phyloP scores from a whole-genome alignment of 208 protist species.

The Trypanosoma platydactyli region DNA sequence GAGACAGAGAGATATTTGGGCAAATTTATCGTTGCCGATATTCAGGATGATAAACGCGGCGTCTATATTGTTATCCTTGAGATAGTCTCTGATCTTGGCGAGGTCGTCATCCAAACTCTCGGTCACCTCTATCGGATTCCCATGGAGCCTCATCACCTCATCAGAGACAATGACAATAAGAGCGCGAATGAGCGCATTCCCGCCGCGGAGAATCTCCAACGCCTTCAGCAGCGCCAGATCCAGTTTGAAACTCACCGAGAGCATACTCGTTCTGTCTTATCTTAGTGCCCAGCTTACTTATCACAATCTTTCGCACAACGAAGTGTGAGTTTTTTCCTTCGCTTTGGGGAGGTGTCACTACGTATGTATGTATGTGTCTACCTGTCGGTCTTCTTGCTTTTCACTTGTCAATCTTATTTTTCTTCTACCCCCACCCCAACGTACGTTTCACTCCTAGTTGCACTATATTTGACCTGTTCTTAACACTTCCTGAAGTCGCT shows the following conservation, averaged over 20 bases:
- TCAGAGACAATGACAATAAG: constrained; percentile 53
- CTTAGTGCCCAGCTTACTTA: neutral
- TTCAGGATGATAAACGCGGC: constrained; percentile 53
- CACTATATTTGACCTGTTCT: too few relatives aligned
- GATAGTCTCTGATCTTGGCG: constrained; percentile 25
- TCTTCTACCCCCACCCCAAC: neutral
- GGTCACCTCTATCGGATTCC: constrained; percentile 28
- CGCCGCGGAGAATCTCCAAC: constrained; percentile 38
- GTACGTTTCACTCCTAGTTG: too few relatives aligned
- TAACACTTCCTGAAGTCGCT: too few relatives aligned
- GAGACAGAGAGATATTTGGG: constrained; percentile 56
- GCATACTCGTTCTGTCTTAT: constrained; percentile 27
- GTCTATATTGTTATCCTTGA: constrained; percentile 29
- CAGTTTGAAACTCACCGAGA: constrained; percentile 61
- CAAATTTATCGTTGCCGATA: constrained; percentile 29
- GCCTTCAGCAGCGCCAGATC: constrained; percentile 36
- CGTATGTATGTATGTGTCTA: too few relatives aligned
- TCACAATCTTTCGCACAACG: too few relatives aligned
- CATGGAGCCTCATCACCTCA: constrained; percentile 49
- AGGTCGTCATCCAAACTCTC: constrained; percentile 38
- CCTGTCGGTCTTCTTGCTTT: constrained; percentile 13
- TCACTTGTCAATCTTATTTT: constrained; percentile 5
- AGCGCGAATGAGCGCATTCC: constrained; percentile 26
- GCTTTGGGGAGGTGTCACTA: neutral
- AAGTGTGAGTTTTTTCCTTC: neutral